Evolutionary conservation across 1,284 basidiomycete genomes (phyloP), one percentile per base, ranked within the genome.

Genomic region (Ustilago nuda): DNA sequence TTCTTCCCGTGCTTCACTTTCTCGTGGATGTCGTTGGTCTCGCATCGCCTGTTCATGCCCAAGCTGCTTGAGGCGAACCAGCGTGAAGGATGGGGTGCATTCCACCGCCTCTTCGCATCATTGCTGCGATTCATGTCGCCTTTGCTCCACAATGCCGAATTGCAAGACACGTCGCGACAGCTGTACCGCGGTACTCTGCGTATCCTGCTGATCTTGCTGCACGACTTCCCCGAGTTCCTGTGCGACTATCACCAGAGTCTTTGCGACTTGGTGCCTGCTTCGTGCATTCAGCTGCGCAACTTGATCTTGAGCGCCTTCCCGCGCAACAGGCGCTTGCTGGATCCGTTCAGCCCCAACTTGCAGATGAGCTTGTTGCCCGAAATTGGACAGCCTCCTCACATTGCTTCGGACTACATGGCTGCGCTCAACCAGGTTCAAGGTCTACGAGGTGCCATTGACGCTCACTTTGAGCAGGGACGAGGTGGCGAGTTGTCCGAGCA

Each of bases 1-100:
- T 95, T 95, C 87, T 99, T 98, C 89, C 97, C 97, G 8, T 93
- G 95, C 43, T 99, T 99, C 86, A 93, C 96, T 2, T 99, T 98
- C 87, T 96, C 95, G 35, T 99, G 97, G 97, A 92, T 98, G 89
- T 93, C 92, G 79, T 89, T 99, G 58, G 92, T 99, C 80, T 98
- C 96, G 51, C 97, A 99, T 87, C 90, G 96, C 61, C 88, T 95
- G 59, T 98, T 99, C 89, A 95, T 99, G 94, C 95, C 97, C 15
- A 97, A 98, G 87, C 87, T 99, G 61, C 89, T 99, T 36, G 87
- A 91, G 50, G 91, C 92, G 30, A 91, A 93, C 85, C 93, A 94
- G 84, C 90, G 92, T 61, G 94, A 94, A 88, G 95, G 95, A 60
- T 98, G 95, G 94, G 90, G 92, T 45, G 92, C 95, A 46, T 99